phyloP scores from a whole-genome alignment of 148 eudicot genomes.

The Simmondsia chinensis region DNA sequence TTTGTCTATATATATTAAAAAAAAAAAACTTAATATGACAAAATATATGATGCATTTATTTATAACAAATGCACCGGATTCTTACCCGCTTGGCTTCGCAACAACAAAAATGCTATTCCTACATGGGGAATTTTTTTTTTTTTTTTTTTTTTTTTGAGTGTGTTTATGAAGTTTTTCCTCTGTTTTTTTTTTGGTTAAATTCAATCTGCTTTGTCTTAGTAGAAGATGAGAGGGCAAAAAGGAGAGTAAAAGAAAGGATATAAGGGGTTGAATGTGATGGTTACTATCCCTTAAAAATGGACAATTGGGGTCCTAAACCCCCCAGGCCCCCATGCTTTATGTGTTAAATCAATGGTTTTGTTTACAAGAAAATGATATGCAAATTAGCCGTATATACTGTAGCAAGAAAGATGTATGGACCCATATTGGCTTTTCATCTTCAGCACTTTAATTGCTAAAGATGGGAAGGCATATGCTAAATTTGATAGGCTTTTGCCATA shows the following conservation, averaged over 20 bases:
- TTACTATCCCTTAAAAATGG: constrained; percentile 30
- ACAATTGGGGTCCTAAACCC: constrained; percentile 18
- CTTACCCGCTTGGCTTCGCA: constrained; percentile 4
- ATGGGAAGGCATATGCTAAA: no score
- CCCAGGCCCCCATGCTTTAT: constrained; percentile 8
- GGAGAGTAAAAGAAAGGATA: constrained; percentile 16
- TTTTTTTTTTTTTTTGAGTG: constrained; percentile 7
- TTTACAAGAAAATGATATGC: constrained; percentile 15
- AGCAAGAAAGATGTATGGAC: no score
- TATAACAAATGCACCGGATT: neutral
- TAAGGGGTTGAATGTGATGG: constrained; percentile 30
- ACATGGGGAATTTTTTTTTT: constrained; percentile 5
- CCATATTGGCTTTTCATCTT: no score
- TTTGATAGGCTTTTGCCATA: no score
- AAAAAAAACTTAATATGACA: no score
- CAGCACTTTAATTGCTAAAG: no score
- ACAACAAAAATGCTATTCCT: constrained; percentile 18
- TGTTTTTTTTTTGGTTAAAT: constrained; percentile 2
- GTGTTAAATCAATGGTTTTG: constrained; percentile 23
- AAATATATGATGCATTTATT: no score
- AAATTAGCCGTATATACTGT: no score
- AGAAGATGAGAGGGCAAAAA: constrained; percentile 15
- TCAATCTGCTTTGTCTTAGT: constrained; percentile 24
- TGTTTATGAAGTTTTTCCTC: constrained; percentile 18
- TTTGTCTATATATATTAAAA: no score